Percentiles rank a stretch among this genome's conserved stretches.
Evolutionary conservation across 768 basidiomycete genomes (phyloP).

Genomic region (Rhizopogon roseolus): DNA sequence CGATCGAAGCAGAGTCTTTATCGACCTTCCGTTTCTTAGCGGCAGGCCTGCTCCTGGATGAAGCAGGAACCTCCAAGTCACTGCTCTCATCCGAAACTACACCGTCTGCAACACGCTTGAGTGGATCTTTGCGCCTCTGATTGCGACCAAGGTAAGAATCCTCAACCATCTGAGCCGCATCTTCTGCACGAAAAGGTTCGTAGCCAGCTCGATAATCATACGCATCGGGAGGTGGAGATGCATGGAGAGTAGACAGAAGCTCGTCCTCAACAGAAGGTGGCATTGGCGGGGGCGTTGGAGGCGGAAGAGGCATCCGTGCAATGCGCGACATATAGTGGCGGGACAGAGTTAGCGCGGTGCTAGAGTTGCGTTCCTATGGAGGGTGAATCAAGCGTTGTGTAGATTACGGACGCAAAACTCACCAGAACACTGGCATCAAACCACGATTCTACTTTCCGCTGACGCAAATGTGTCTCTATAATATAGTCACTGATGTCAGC

Average conservation of each 20-base stretch:
- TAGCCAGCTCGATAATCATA: constrained; percentile 27
- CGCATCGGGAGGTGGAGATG: constrained; percentile 30
- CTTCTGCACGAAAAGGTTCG: constrained; percentile 37
- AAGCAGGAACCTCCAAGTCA: constrained; percentile 42
- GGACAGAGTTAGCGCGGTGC: constrained; percentile 43
- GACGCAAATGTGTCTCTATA: constrained; percentile 67
- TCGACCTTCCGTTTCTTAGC: constrained; percentile 65
- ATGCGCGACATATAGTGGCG: constrained; percentile 37
- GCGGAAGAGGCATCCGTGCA: constrained; percentile 38
- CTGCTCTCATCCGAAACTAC: constrained; percentile 55
- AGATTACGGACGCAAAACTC: constrained; percentile 16
- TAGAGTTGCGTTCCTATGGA: constrained; percentile 62
- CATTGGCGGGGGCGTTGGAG: constrained; percentile 32
- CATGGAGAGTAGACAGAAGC: constrained; percentile 28
- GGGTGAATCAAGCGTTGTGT: constrained; percentile 1
- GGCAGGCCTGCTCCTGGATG: constrained; percentile 37
- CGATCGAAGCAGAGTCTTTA: constrained; percentile 28
- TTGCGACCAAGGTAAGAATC: constrained; percentile 44
- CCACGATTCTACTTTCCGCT: constrained; percentile 67
- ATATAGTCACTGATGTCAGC: constrained; percentile 66
- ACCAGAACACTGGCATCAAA: constrained; percentile 68
- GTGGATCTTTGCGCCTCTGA: constrained; percentile 39
- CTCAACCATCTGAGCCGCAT: constrained; percentile 54
- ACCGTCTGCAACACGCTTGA: constrained; percentile 46
- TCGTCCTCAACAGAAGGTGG: constrained; percentile 31